Evolutionary conservation across 2,329 filamentous ascomycete genomes (phyloP), one percentile per base, ranked within the genome.

Genomic region (Cladosporium sphaerospermum): DNA sequence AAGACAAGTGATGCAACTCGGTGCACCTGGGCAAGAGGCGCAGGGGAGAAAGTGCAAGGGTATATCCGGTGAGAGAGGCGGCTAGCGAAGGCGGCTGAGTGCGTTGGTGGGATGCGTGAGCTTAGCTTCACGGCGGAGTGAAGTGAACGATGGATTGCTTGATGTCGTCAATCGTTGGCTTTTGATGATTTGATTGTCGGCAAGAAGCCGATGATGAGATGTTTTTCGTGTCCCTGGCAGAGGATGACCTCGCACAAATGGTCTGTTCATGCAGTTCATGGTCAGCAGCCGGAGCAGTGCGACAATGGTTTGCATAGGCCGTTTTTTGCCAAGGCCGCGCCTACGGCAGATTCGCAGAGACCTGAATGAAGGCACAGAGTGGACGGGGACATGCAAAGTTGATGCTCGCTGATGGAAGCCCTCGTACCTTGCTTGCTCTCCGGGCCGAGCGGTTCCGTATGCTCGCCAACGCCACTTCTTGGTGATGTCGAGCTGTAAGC

Each of bases 381-480:
- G 23, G 4, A 28, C 5, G 7, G 23, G 23, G 23, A 28, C 23
- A 28, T 28, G 23, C 23, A 28, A 28, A 28, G 23, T 3, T 28
- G 23, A 28, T 7, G 23, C 23, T 28, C 4, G 5, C 23, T 28
- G 23, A 28, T 28, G 23, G 23, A 33, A 41, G 36, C 36, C 16
- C 16, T 10, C 48, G 40, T 51, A 51, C 48, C 48, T 51, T 51
- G 40, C 48, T 51, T 51, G 28, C 31, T 6, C 11, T 9, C 16
- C 48, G 40, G 48, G 40, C 48, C 18, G 40, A 51, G 34, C 40
- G 48, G 48, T 16, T 44, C 31, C 7, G 28, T 51, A 44, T 44
- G 48, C 40, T 51, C 44, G 48, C 48, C 44, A 40, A 37, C 48
- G 48, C 48, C 48, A 51, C 48, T 14, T 42, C 14, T 11, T 39